Base-by-base conservation (phyloP, 2,329 filamentous ascomycete genomes). In the Talaromyces sp. region DNA sequence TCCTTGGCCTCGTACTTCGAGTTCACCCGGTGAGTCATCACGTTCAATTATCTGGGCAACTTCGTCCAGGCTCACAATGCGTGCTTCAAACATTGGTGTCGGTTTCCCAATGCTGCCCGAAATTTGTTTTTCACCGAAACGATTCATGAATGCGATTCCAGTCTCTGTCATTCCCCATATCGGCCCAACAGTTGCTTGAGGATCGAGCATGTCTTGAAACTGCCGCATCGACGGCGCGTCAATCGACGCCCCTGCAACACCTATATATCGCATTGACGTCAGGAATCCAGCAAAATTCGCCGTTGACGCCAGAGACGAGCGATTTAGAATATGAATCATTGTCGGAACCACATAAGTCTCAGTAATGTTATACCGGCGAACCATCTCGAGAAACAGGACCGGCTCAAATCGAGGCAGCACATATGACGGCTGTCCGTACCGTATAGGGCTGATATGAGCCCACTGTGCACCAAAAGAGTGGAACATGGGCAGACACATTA, bases 401-500 rank as follows among this genome's bases (percentile, higher is more conserved):
- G 74, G 62, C 14, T 77, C 71, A 65, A 79, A 83, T 8, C 78
- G 76, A 32, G 74, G 71, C 69, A 82, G 75, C 63, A 82, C 73
- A 61, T 80, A 82, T 9, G 78, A 74, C 9, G 75, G 73, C 32
- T 77, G 69, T 11, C 80, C 80, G 24, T 77, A 73, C n/a, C 78
- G 75, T 5, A 81, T 73, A 24, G 78, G 73, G 65, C 77, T 77
- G 55, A 82, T 68, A 58, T 80, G 70, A 38, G 35, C 35, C 65
- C 80, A 76, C 2, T 79, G 74, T 0, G 75, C 71, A 6, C 78
- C 77, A 66, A 82, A 82, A 3, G 77, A 74, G 66, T 84, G 81
- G 66, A 84, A 84, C 71, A 82, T 79, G 17, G 81, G 81, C 41
- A 82, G 76, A 60, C 73, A 78, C 64, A 80, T 75, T 13, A 84